Percentiles rank a stretch among this genome's conserved stretches.
Conservation (phyloP, 2,329 filamentous ascomycete genomes). For the Apiospora koreana region DNA sequence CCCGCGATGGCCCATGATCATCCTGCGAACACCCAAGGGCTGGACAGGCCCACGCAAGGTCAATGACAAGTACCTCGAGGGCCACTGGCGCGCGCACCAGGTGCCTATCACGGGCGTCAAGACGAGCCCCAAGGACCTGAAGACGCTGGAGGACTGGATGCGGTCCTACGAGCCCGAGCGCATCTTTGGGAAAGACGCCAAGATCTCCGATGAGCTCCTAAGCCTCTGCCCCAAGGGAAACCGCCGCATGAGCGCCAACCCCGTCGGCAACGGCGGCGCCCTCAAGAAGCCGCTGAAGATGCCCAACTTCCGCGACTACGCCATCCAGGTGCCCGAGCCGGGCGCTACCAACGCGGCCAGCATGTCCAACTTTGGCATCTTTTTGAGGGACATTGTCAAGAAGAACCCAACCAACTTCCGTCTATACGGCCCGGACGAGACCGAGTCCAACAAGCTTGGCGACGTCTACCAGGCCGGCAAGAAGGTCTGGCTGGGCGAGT, state of each 20-base stretch:
- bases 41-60: constrained; percentile 77
- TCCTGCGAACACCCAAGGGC: constrained; percentile 76
- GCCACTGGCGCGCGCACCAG: constrained; percentile 80
- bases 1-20: constrained; percentile 76
- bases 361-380: constrained; percentile 70
- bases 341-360: constrained; percentile 59
- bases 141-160: constrained; percentile 76
- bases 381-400: constrained; percentile 67
- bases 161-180: constrained; percentile 73
- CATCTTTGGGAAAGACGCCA: constrained; percentile 66
- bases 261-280: constrained; percentile 70
- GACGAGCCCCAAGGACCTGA: constrained; percentile 65
- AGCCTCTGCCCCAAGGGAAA: constrained; percentile 65
- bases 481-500: constrained; percentile 80
- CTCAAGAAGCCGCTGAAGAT: constrained; percentile 68
- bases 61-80: constrained; percentile 69
- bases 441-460: constrained; percentile 76
- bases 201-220: constrained; percentile 62
- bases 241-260: constrained; percentile 76
- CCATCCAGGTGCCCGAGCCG: constrained; percentile 60
- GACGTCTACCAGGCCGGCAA: constrained; percentile 72
- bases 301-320: constrained; percentile 71
- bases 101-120: constrained; percentile 73
- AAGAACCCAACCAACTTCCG: constrained; percentile 70
- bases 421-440: constrained; percentile 78